Evolutionary conservation across 1,284 basidiomycete species (phyloP), one percentile per base, ranked within the genome.

Genomic region (Retiboletus flavoniger): DNA sequence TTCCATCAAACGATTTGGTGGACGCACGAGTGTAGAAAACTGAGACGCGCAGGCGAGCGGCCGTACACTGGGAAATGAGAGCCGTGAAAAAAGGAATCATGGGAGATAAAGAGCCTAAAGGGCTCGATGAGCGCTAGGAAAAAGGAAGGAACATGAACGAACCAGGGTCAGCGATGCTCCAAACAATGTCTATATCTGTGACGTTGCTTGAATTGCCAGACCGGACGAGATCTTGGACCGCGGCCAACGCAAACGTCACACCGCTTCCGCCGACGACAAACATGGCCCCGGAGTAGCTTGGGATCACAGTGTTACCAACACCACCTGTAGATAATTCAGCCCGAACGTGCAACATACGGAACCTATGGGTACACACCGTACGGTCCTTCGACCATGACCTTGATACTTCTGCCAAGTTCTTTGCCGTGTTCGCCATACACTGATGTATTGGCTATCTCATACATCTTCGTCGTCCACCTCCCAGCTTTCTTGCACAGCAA

Each of bases 221-320:
- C 24, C 50, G 64, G 16, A 90, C 75, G 36, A 91, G 72, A 52
- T 90, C 88, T 58, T 88, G 82, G 14, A 86, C 73, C 0, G 78
- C 70, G 6, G 83, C 77, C 21, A 91, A 74, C 0, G 80, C 82
- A 59, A 85, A 90, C 0, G 86, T 83, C 60, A 91, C 83, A 0
- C 89, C 89, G 55, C 84, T 87, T 2, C 90, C 89, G 4, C 87
- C 89, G 5, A 78, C 81, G 17, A 91, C 72, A 59, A 91, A 77
- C 34, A 91, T 68, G 0, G 82, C 84, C 4, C 80, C 83, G 0
- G 87, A 88, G 70, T 82, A 89, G 59, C 80, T 82, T 7, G 80
- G 69, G 47, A 83, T 79, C 46, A 88, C 77, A 1, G 80, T 78
- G 62, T 85, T 78, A 2, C 84, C 82, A 2, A 83, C 78, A 2